Evolutionary conservation across 495 filamentous ascomycete species (phyloP).

Genomic region (Penicillium lagena): DNA sequence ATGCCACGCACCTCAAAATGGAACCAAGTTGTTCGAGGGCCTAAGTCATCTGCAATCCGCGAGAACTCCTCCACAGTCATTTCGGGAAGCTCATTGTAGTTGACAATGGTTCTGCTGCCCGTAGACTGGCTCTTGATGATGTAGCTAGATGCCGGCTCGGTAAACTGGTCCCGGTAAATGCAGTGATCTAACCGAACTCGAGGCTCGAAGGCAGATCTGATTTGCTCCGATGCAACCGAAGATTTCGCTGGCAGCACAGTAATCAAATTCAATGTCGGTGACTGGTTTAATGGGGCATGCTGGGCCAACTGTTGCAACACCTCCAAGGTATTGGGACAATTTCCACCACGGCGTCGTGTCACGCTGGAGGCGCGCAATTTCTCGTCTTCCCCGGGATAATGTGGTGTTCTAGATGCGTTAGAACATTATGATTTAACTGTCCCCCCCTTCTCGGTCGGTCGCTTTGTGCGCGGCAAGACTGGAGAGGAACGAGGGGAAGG

Average conservation of each 20-base stretch:
- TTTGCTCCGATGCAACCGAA: slow-evolving; percentile 32
- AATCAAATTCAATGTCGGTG: slow-evolving; percentile 29
- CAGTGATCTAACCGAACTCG: slow-evolving; percentile 45
- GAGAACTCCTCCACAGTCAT: slow-evolving; percentile 56
- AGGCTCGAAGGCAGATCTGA: slow-evolving; percentile 32
- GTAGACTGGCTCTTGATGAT: slow-evolving; percentile 56
- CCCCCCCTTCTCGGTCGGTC: too few relatives aligned
- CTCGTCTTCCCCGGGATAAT: slow-evolving; percentile 63
- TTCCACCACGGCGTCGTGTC: slow-evolving; percentile 59
- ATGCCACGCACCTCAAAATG: slow-evolving; percentile 61
- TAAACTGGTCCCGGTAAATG: slow-evolving; percentile 49
- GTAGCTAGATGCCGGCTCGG: slow-evolving; percentile 61
- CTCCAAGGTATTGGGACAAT: slow-evolving; percentile 64
- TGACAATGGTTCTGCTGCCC: slow-evolving; percentile 63
- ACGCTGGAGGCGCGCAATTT: slow-evolving; percentile 60
- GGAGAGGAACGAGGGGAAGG: slow-evolving; percentile 1
- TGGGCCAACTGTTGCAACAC: slow-evolving; percentile 56
- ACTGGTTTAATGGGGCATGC: background rate
- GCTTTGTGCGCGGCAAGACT: too few relatives aligned
- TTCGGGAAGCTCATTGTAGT: slow-evolving; percentile 60
- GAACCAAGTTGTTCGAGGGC: slow-evolving; percentile 45
- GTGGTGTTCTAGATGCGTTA: slow-evolving; percentile 43
- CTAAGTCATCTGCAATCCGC: slow-evolving; percentile 20
- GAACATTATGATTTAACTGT: background rate
- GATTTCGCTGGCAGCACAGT: slow-evolving; percentile 34